phyloP scores from a whole-genome alignment of 2,329 filamentous ascomycete species.

The Pseudogymnoascus verrucosus region DNA sequence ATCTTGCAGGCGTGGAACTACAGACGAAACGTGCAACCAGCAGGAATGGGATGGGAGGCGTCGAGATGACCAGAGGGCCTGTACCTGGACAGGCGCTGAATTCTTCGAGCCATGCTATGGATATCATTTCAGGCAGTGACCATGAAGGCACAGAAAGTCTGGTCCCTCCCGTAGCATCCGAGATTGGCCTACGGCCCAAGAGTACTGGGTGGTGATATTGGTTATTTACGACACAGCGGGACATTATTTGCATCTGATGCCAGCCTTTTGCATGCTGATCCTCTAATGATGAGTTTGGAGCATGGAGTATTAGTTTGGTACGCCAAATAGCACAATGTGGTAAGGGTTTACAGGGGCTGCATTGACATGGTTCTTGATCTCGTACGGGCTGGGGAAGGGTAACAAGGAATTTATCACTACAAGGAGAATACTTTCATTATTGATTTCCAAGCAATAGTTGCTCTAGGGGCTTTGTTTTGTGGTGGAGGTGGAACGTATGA shows the following conservation, averaged over 20 bases:
- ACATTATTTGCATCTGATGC: background rate
- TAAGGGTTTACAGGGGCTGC: background rate
- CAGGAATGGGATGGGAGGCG: background rate
- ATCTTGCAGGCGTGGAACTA: background rate
- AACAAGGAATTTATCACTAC: background rate
- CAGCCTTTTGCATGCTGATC: background rate
- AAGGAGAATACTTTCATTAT: background rate
- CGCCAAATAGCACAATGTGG: background rate
- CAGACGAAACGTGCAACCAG: background rate
- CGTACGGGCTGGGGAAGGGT: background rate
- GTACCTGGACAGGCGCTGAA: background rate
- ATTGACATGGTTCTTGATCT: background rate
- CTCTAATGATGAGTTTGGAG: background rate
- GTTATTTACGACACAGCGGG: background rate
- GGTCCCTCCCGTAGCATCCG: background rate
- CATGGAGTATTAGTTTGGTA: background rate
- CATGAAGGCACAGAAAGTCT: background rate
- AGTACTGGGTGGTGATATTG: background rate
- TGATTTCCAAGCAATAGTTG: background rate
- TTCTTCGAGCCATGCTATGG: background rate
- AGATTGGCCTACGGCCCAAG: background rate
- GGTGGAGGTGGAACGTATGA: background rate
- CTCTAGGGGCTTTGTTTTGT: background rate
- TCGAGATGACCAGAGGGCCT: background rate
- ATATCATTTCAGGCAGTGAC: background rate